A percentile compares a stretch with the other conserved stretches of the same genome.
Conservation (phyloP, 768 basidiomycete species). For the Trametes cingulata region DNA sequence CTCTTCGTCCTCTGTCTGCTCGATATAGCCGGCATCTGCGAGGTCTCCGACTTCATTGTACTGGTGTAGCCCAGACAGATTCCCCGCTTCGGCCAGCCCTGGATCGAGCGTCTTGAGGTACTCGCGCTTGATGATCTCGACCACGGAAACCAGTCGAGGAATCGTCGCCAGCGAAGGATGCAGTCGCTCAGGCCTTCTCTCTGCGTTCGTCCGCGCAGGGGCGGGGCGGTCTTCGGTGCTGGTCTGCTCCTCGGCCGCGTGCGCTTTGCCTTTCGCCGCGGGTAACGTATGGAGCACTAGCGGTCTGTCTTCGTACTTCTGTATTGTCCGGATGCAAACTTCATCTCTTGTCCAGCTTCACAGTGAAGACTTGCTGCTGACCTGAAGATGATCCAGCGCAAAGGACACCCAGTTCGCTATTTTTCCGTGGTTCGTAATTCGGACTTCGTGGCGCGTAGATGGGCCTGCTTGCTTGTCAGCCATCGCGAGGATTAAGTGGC, state of each 20-base stretch:
- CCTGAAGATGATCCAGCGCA: slow-evolving; percentile 41
- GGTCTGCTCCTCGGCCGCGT: not conserved
- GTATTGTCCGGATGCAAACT: not conserved
- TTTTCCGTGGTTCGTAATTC: slow-evolving; percentile 40
- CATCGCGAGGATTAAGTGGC: not conserved
- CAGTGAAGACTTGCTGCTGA: slow-evolving; percentile 2
- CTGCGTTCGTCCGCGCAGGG: slow-evolving; percentile 10
- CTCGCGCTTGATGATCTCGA: slow-evolving; percentile 85
- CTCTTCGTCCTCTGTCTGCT: slow-evolving; percentile 31
- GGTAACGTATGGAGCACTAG: slow-evolving; percentile 65
- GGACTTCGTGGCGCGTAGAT: slow-evolving; percentile 32
- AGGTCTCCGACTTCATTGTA: slow-evolving; percentile 71
- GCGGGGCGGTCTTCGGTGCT: slow-evolving; percentile 5
- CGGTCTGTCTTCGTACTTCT: slow-evolving; percentile 51
- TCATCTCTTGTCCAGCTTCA: not conserved
- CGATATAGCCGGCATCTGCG: slow-evolving; percentile 40
- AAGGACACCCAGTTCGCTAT: slow-evolving; percentile 38
- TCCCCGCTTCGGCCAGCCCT: slow-evolving; percentile 38
- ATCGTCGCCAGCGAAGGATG: slow-evolving; percentile 42
- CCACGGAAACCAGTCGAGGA: slow-evolving; percentile 72
- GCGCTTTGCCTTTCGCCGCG: slow-evolving; percentile 16
- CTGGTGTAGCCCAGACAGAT: slow-evolving; percentile 61
- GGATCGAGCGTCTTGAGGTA: slow-evolving; percentile 57
- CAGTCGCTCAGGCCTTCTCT: slow-evolving; percentile 27
- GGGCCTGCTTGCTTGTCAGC: slow-evolving; percentile 10